Conservation (phyloP, 1,284 basidiomycete genomes). For the Leccinum subrobustum region DNA sequence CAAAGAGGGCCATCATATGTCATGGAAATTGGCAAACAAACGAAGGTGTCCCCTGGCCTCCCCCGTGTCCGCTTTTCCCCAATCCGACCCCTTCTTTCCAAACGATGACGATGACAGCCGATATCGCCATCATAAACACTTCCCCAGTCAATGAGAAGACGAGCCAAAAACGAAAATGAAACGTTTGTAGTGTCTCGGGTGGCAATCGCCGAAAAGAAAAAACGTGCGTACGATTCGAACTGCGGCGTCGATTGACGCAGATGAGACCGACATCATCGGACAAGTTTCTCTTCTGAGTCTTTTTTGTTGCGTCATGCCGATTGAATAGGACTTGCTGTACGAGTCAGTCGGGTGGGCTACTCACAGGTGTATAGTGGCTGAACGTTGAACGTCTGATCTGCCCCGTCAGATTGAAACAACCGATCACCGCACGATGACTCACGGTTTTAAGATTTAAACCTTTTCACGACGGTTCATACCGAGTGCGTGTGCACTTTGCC, state of each 20-base stretch:
- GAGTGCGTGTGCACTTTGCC: neutral
- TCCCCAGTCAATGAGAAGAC: neutral
- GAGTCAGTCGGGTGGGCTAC: neutral
- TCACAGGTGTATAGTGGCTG: conserved; percentile 1
- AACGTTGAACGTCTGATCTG: conserved; percentile 7
- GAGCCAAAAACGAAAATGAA: neutral
- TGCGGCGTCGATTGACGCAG: neutral
- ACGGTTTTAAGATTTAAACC: conserved; percentile 8
- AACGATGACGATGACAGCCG: neutral
- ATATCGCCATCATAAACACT: neutral
- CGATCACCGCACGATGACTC: conserved; percentile 6
- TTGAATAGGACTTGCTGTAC: neutral
- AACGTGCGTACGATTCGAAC: neutral
- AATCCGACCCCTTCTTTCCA: neutral
- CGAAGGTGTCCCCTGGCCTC: neutral
- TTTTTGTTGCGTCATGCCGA: neutral
- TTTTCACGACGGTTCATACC: neutral
- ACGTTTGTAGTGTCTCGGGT: neutral
- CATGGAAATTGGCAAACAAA: neutral
- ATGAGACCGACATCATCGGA: conserved; percentile 12
- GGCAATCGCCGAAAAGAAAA: neutral
- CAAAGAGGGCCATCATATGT: neutral
- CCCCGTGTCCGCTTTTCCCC: neutral
- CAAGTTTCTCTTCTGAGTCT: neutral
- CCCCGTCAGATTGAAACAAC: conserved; percentile 11